A percentile compares a stretch with the other conserved stretches of the same genome.
Conservation (phyloP, 108 stramenopile genomes). For the Asterionellopsis glacialis region DNA sequence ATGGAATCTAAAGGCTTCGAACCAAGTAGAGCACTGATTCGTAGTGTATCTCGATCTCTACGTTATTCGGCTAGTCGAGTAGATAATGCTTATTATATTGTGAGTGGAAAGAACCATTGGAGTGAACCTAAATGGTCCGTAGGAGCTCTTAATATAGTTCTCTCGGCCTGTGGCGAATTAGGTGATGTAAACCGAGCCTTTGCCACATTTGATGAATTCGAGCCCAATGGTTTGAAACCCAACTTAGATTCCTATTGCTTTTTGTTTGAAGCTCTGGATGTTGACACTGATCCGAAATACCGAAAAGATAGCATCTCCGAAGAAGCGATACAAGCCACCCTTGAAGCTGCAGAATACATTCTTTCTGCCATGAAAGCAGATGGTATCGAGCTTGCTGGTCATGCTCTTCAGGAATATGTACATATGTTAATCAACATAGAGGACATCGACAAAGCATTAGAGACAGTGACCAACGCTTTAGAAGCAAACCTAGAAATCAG, state of each 20-base stretch:
- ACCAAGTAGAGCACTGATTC: conserved; percentile 46
- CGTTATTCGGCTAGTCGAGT: conserved; percentile 32
- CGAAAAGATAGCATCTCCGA: no score
- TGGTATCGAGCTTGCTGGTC: no score
- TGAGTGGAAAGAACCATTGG: conserved; percentile 15
- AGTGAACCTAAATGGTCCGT: conserved; percentile 25
- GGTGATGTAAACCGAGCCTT: conserved; percentile 25
- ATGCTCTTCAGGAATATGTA: no score
- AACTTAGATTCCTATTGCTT: conserved; percentile 61
- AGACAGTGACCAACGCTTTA: no score
- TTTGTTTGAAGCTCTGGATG: conserved; percentile 49
- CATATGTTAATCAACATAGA: no score
- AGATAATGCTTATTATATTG: conserved; percentile 17
- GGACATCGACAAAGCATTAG: no score
- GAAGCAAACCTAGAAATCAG: no score
- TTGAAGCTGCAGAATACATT: no score
- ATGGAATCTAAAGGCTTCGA: conserved; percentile 61
- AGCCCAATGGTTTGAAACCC: conserved; percentile 23
- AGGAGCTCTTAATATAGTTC: conserved; percentile 37
- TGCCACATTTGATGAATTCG: conserved; percentile 21
- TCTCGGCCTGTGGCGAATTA: conserved; percentile 40
- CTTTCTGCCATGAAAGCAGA: no score
- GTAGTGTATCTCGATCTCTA: conserved; percentile 37
- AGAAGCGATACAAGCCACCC: no score
- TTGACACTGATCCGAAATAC: no score